These are phyloP conservation scores for Myriangium duriaei DNA, from an alignment of 2,329 filamentous ascomycete genomes.

Conservation along the genomic window DNA sequence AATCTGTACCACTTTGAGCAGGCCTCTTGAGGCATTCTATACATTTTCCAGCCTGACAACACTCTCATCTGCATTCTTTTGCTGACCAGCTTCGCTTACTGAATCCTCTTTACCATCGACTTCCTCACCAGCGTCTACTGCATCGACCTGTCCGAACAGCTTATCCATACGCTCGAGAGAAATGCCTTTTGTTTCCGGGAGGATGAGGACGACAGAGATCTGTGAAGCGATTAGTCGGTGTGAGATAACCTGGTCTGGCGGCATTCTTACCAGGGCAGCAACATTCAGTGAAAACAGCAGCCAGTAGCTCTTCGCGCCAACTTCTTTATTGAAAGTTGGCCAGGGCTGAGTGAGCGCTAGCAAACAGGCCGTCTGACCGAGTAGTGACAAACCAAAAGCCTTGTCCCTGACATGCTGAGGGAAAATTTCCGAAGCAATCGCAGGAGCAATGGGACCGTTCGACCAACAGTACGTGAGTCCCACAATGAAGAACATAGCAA, in stretches of 20 bases:
- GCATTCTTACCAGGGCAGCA: slow-evolving; percentile 20
- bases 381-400: slow-evolving; percentile 23
- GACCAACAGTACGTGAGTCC: slow-evolving; percentile 31
- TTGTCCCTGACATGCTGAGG: slow-evolving; percentile 31
- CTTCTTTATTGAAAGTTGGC: slow-evolving; percentile 27
- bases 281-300: slow-evolving; percentile 28
- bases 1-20: no score
- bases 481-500: slow-evolving; percentile 33
- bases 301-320: slow-evolving; percentile 29
- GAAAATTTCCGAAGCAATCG: slow-evolving; percentile 29
- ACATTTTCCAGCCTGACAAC: no score
- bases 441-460: slow-evolving; percentile 28
- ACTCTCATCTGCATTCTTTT: no score
- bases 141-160: slow-evolving; percentile 24
- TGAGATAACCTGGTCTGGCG: neutral
- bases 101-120: no score
- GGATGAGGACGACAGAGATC: slow-evolving; percentile 48
- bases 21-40: no score
- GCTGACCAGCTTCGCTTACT: no score
- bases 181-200: slow-evolving; percentile 57
- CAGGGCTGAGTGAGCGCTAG: slow-evolving; percentile 30
- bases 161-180: slow-evolving; percentile 18
- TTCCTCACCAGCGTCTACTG: slow-evolving; percentile 26
- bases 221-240: neutral
- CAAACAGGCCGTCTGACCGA: slow-evolving; percentile 29